phyloP scores from a whole-genome alignment of 768 basidiomycete species.

The Russula griseocarnosa region DNA sequence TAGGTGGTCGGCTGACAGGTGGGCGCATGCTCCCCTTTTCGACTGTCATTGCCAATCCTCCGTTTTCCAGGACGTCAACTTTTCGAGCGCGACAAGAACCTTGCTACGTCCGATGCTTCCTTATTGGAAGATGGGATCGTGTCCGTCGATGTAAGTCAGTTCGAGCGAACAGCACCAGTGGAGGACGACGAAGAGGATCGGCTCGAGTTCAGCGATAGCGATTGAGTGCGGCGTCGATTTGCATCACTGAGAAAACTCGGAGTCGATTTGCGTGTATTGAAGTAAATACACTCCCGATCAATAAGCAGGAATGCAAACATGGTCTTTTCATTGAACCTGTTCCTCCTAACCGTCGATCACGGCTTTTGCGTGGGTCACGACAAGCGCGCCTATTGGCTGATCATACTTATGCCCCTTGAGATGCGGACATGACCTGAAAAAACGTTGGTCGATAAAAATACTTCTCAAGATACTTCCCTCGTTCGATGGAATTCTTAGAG shows the following conservation, averaged over 20 bases:
- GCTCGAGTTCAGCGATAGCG: conserved; percentile 83
- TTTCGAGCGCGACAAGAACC: conserved; percentile 76
- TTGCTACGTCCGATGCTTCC: conserved; percentile 69
- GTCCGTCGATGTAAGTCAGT: conserved; percentile 87
- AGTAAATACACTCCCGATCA: conserved; percentile 16
- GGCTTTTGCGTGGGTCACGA: neutral
- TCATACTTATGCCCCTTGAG: neutral
- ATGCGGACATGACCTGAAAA: neutral
- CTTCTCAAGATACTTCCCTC: neutral
- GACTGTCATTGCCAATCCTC: conserved; percentile 9
- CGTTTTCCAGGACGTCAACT: conserved; percentile 74
- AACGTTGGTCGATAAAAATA: neutral
- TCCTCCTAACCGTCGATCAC: neutral
- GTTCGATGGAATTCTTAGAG: conserved; percentile 10
- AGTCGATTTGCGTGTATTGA: conserved; percentile 12
- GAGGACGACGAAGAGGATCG: conserved; percentile 63
- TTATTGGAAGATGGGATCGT: conserved; percentile 82
- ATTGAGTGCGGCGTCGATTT: conserved; percentile 41
- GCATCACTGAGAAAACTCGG: neutral
- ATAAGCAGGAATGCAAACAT: neutral
- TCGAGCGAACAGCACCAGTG: conserved; percentile 57
- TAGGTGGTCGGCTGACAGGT: conserved; percentile 66
- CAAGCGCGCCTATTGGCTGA: neutral
- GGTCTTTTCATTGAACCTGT: neutral
- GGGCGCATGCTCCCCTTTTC: conserved; percentile 29